These are phyloP conservation scores for Zygosaccharomyces rouxii DNA, from an alignment of 805 yeast genomes.

Conservation along the genomic window DNA sequence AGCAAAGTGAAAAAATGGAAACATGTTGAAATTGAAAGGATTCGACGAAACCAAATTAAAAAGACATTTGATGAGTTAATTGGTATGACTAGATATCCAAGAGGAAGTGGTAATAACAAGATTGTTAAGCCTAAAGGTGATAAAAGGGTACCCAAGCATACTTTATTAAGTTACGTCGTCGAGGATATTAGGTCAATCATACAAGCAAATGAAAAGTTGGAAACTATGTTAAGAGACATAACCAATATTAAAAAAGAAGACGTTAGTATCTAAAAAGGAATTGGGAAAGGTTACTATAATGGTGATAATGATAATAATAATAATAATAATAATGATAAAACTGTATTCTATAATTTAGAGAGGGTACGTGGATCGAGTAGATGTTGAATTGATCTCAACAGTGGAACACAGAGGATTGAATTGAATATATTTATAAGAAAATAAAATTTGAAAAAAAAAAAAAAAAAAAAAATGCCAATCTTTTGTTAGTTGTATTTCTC, in stretches of 20 bases:
- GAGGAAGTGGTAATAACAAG: conserved; percentile 9
- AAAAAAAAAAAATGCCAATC: background rate
- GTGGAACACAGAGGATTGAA: background rate
- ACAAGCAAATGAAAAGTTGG: conserved; percentile 29
- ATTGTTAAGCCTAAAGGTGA: conserved; percentile 13
- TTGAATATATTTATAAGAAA: background rate
- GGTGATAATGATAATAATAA: background rate
- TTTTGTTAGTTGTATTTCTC: background rate
- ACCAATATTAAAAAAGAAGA: conserved; percentile 1
- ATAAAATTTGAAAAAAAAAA: background rate
- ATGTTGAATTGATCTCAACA: background rate
- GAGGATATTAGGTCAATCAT: conserved; percentile 30
- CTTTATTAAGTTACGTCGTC: conserved; percentile 27
- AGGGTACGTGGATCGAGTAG: background rate
- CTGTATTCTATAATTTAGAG: background rate
- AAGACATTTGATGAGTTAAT: conserved; percentile 28
- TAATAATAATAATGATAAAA: background rate
- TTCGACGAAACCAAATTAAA: conserved; percentile 31
- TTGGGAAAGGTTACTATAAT: background rate
- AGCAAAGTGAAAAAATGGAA: conserved; percentile 30
- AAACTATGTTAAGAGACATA: conserved; percentile 8
- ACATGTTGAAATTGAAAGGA: conserved; percentile 33
- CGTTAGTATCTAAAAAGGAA: background rate
- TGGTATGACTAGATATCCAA: conserved; percentile 22
- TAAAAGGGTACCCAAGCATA: conserved; percentile 34